These are phyloP conservation scores for Paraurostyla sp. DNA, from an alignment of 73 alveolate species.

Conservation along the genomic window DNA sequence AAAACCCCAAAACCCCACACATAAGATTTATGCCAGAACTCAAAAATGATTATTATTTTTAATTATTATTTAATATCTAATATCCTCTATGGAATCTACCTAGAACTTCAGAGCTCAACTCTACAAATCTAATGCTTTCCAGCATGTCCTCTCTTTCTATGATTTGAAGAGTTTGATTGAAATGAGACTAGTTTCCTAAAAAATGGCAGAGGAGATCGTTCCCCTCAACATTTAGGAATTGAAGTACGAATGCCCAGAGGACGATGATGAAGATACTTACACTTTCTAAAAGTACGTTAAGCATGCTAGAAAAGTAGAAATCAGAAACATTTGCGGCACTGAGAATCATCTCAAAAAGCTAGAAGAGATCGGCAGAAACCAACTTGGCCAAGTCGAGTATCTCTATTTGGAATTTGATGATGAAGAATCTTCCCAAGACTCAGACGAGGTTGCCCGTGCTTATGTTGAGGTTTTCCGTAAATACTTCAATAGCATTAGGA, in stretches of 20 bases:
- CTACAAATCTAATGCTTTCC: conserved; percentile 27
- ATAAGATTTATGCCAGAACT: not conserved
- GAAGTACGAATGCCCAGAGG: conserved; percentile 37
- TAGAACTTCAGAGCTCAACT: conserved; percentile 7
- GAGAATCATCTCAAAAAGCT: conserved; percentile 37
- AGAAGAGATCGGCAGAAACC: conserved; percentile 36
- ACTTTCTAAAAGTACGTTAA: conserved; percentile 26
- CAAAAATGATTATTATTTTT: too few relatives aligned
- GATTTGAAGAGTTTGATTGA: not conserved
- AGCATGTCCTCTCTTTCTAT: conserved; percentile 7
- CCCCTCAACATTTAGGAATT: not conserved
- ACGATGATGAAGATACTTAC: conserved; percentile 23
- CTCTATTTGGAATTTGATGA: conserved; percentile 51
- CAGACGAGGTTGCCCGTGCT: not conserved
- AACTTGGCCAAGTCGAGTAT: conserved; percentile 33
- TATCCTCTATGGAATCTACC: not conserved
- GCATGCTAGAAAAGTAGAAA: conserved; percentile 35
- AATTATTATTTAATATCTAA: too few relatives aligned
- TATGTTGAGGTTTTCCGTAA: conserved; percentile 49
- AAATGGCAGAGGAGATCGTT: conserved; percentile 38
- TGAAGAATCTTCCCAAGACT: conserved; percentile 12
- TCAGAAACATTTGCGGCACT: conserved; percentile 57
- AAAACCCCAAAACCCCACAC: not conserved
- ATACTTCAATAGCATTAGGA: conserved; percentile 28
- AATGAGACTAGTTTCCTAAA: conserved; percentile 30